Evolutionary conservation across 169 alveolate species (phyloP), one percentile per base, ranked within the genome.

Genomic region (Plasmodium cynomolgi): DNA sequence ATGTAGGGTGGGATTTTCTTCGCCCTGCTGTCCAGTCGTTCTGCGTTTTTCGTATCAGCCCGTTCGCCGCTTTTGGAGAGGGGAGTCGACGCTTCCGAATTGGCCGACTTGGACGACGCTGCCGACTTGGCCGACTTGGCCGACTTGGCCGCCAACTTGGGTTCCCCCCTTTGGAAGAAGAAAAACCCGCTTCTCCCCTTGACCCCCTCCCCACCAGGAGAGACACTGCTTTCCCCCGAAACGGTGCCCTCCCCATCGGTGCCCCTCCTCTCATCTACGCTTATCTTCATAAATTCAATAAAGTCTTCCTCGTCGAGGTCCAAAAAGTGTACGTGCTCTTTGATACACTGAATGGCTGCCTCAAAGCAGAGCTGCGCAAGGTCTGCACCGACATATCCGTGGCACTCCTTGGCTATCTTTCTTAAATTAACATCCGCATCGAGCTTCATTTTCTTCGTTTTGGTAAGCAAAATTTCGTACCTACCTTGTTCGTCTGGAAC

Each of bases 331-430:
- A 88, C 72, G 56, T 94, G 95, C 44, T 96, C 97, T 34, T 96
- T 93, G 26, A 96, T 96, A 68, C 97, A 96, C 83, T 96, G 94
- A 96, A 96, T 96, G 33, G 98, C 98, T 0, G 99, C 99, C 83
- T 97, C 98, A 74, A 97, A 97, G 72, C 98, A 97, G 31, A 98
- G 93, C 50, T 98, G 98, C 31, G 98, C 96, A 11, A 98, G 93
- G 84, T 98, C 99, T 8, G 99, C 99, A 2, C 98, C 99, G 44
- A 98, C 98, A 95, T 96, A 98, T 1, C 99, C 99, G 54, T 98
- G 99, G 44, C 99, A 97, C 88, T 97, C 98, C 81, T 97, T 97
- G 11, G 99, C 98, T 5, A 98, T 93, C 83, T 97, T 97, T 75
- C 95, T 81, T 50, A 97, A 95, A 80, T 97, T 96, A 1, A 98